phyloP scores from a whole-genome alignment of 257 asterid genomes.

The Petrea volubilis region DNA sequence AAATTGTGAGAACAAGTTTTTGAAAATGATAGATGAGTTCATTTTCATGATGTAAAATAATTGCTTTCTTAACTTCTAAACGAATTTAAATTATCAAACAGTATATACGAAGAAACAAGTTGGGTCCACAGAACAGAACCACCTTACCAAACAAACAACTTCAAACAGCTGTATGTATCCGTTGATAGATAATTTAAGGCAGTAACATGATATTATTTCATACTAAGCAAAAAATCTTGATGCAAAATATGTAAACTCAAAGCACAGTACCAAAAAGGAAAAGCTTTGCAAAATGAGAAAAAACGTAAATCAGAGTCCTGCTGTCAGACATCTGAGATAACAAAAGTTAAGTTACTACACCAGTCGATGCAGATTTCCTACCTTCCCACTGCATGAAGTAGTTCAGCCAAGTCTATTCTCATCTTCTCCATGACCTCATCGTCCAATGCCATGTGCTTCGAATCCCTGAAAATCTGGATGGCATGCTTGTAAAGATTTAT shows the following conservation, averaged over 20 bases:
- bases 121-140: not conserved
- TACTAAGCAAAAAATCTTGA: not conserved
- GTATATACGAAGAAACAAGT: not conserved
- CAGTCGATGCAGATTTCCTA: constrained; percentile 24
- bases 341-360: not conserved
- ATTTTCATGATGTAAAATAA: not conserved
- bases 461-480: constrained; percentile 48
- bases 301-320: not conserved
- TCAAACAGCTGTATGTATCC: not conserved
- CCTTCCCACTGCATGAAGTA: constrained; percentile 91
- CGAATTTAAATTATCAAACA: not conserved
- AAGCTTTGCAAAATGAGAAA: not conserved
- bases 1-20: constrained; percentile 8
- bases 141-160: not conserved
- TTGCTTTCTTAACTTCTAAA: not conserved
- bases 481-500: constrained; percentile 70
- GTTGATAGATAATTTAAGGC: not conserved
- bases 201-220: not conserved
- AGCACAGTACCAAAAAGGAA: constrained; percentile 1
- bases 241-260: not conserved
- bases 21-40: not conserved
- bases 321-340: constrained; percentile 1
- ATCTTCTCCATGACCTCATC: constrained; percentile 68
- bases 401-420: constrained; percentile 85
- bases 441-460: constrained; percentile 51